Evolutionary conservation across 2,329 filamentous ascomycete genomes (phyloP), one percentile per base, ranked within the genome.

Genomic region (Arthrobotrys pseudoclavata): DNA sequence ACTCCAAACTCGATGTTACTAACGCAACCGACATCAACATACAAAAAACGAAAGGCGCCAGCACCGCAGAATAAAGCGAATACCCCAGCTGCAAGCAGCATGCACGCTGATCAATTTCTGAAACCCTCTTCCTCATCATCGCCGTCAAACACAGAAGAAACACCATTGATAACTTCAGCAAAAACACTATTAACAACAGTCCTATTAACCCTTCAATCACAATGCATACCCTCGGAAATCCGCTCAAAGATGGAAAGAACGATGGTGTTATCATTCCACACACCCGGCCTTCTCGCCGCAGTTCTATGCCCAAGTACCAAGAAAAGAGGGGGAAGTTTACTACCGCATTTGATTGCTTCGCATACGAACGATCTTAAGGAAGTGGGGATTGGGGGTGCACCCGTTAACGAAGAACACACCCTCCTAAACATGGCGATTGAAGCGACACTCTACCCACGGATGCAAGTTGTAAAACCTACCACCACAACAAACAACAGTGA

Each of bases 191-290:
- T 81, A 4, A 72, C 79, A 0, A 79, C 78, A 2, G 74, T 68
- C 4, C 67, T 82, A 5, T 50, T 74, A 12, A 76, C 79, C 29
- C 24, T 81, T 0, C 80, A 71, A 2, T 70, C 79, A 3, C 13
- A 70, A 5, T 68, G 67, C 20, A 57, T 81, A 24, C 76, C 76
- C 4, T 79, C 80, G 0, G 80, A 82, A 55, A 29, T 80, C 2
- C 66, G 81, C 20, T 80, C 69, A 4, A 80, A 80, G 50, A 71
- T 82, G 45, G 81, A 82, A 47, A 68, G 81, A n/a, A 80, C 80
- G 3, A 79, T 80, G 13, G 71, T 82, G 13, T 42, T 81, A 42
- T 80, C 80, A 7, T 57, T 24, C 6, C 80, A 81, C 9, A 71
- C 75, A 12, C 76, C 78, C 4, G 80, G 80, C 2, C 67, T 82